These are phyloP conservation scores for Trapa bicornis DNA, from an alignment of 345 rosid genomes.

Conservation along the genomic window DNA sequence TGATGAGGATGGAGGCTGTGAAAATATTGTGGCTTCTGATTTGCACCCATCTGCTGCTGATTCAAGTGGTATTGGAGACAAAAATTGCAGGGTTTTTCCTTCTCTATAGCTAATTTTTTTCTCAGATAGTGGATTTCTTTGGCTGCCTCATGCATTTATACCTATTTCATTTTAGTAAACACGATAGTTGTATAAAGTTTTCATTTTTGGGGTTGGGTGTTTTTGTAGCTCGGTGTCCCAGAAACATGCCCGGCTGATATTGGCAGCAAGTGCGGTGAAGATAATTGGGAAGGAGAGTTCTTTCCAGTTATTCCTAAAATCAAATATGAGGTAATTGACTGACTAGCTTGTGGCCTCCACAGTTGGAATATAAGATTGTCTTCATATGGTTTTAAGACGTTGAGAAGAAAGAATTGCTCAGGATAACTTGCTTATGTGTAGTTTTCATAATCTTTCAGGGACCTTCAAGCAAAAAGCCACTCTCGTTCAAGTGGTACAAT, in stretches of 20 bases:
- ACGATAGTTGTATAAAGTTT: not conserved
- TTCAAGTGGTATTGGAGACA: not conserved
- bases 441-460: slow-evolving; percentile 36
- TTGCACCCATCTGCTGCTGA: not conserved
- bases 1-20: slow-evolving; percentile 2
- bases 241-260: slow-evolving; percentile 71
- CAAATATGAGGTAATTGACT: slow-evolving; percentile 59
- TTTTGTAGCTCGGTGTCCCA: slow-evolving; percentile 41
- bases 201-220: not conserved
- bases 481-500: slow-evolving; percentile 81
- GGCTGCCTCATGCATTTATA: not conserved
- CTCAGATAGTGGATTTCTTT: not conserved
- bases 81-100: not conserved
- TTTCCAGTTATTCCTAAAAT: slow-evolving; percentile 69
- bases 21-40: not conserved
- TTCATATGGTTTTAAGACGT: not conserved
- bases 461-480: slow-evolving; percentile 58
- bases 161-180: not conserved
- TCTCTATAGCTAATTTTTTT: not conserved
- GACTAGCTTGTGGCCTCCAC: not conserved
- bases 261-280: slow-evolving; percentile 41
- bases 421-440: not conserved
- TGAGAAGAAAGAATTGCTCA: not conserved
- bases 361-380: not conserved
- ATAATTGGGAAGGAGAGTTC: slow-evolving; percentile 86